Base-by-base conservation (phyloP, 208 protist genomes). In the Acanthamoeba lenticulata region DNA sequence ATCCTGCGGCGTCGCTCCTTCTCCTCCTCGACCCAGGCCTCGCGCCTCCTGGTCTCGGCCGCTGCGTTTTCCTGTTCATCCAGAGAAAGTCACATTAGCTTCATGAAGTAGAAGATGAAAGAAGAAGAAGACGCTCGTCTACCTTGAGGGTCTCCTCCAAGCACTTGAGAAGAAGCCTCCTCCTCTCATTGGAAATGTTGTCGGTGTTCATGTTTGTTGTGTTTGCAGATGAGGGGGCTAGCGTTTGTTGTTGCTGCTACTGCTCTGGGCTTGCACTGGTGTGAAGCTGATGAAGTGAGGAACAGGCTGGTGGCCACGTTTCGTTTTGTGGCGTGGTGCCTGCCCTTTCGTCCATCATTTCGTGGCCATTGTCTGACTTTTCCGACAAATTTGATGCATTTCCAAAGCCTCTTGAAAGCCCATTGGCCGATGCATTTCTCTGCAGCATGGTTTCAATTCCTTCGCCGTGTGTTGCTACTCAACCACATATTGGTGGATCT, bases 11-110 rank as follows among this genome's bases (percentile, higher is more conserved):
- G 9, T 13, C 83, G 9, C 38, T 90, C 83, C 45, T 90, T 60
- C 55, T 90, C 83, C 55, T 90, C 83, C 27, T 60, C 83, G 24
- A 90, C 47, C 83, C 83, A 90, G 5, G 83, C 83, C 24, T n/a
- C 83, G 15, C 83, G 45, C 29, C 83, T n/a, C 27, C 83, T 55
- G 36, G 55, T 47, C 55, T 90, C 83, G 3, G 83, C 49, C 24
- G 45, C 83, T 9, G 83, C 83, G 45, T 45, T 90, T 29, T 90
- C 83, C 83, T 90, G 1, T 29, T 15, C 36, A n/a, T n/a, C 9
- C n/a, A 24, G 13, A 60, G 6, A 24, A 60, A 60, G 52, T 52
- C 9, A 15, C 45, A n/a, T n/a, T n/a, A n/a, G n/a, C n/a, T n/a
- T n/a, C 45, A 60, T 19, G 45, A 69, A 69, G 60, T 9, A 69